Base-by-base conservation (phyloP, 2,329 filamentous ascomycete genomes). In the Gaeumannomyces sp. region DNA sequence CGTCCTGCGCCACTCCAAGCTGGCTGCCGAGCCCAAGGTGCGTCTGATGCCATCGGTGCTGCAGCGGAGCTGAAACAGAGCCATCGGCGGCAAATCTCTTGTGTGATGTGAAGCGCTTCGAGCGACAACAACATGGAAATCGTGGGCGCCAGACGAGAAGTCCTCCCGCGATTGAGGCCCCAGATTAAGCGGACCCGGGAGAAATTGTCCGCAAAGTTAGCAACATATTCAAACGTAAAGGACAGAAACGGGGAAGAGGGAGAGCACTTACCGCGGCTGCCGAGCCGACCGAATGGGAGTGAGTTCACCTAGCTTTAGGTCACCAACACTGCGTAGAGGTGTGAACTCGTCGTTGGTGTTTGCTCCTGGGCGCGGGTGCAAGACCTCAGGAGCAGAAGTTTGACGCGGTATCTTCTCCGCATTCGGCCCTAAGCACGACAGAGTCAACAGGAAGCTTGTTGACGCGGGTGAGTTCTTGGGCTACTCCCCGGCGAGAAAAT, bases 281-380 rank as follows among this genome's bases (percentile, higher is more conserved):
- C n/a, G 13, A 25, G 45, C 45, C 45, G n/a, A n/a, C 45, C 22
- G 22, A 25, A n/a, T 22, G 5, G 45, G 45, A 22, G 22, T 53
- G 45, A 53, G 45, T 25, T 53, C 45, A 53, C 25, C 45, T 53
- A 53, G 45, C 45, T 53, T 53, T 53, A n/a, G 45, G 45, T 53
- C 45, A 53, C 45, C 45, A 53, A 53, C 45, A 53, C 45, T 53
- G 22, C 45, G 45, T 53, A 53, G 45, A 53, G 25, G 45, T 53
- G 45, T 53, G 45, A 53, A 53, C 45, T 53, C 45, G 45, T 53
- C 45, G 45, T 25, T 53, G 45, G 45, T 53, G 45, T 53, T 50
- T 50, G 38, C 38, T 22, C 38, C 38, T 50, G 38, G 38, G 38
- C 38, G 38, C 16, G 38, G 6, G 38, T 22, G 33, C 16, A 50